A percentile compares a stretch with the other conserved stretches of the same genome.
phyloP scores from a whole-genome alignment of 257 asterid species.

The Primulina huaijiensis region DNA sequence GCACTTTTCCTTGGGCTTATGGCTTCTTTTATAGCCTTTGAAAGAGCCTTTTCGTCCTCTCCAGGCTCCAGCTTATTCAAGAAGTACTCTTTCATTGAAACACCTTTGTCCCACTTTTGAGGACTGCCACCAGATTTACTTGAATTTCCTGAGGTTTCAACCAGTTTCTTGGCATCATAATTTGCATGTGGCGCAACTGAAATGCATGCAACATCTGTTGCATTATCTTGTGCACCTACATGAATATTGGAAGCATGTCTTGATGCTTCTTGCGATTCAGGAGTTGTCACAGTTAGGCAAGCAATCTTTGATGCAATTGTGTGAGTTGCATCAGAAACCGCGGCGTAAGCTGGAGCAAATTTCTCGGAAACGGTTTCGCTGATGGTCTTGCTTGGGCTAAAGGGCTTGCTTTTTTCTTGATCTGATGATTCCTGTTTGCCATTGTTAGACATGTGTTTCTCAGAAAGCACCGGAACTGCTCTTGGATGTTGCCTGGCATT shows the following conservation, averaged over 20 bases:
- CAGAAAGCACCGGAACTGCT: conserved; percentile 69
- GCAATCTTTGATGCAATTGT: conserved; percentile 47
- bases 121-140: conserved; percentile 34
- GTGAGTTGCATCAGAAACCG: conserved; percentile 58
- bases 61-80: conserved; percentile 85
- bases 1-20: conserved; percentile 58
- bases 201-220: neutral
- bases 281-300: conserved; percentile 36
- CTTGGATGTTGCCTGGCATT: conserved; percentile 84
- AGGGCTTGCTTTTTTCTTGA: conserved; percentile 21
- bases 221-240: conserved; percentile 1
- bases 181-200: conserved; percentile 12
- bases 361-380: conserved; percentile 42
- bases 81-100: conserved; percentile 79
- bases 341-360: conserved; percentile 57
- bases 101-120: conserved; percentile 72
- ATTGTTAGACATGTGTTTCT: conserved; percentile 41
- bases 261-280: conserved; percentile 21
- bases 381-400: conserved; percentile 37
- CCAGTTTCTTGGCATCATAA: conserved; percentile 20
- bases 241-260: neutral
- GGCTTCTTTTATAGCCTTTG: conserved; percentile 82
- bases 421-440: conserved; percentile 18
- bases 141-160: conserved; percentile 27
- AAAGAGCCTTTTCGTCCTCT: conserved; percentile 81